Evolutionary conservation across 768 basidiomycete genomes (phyloP), one percentile per base, ranked within the genome.

Genomic region (Cyclocybe cylindracea): DNA sequence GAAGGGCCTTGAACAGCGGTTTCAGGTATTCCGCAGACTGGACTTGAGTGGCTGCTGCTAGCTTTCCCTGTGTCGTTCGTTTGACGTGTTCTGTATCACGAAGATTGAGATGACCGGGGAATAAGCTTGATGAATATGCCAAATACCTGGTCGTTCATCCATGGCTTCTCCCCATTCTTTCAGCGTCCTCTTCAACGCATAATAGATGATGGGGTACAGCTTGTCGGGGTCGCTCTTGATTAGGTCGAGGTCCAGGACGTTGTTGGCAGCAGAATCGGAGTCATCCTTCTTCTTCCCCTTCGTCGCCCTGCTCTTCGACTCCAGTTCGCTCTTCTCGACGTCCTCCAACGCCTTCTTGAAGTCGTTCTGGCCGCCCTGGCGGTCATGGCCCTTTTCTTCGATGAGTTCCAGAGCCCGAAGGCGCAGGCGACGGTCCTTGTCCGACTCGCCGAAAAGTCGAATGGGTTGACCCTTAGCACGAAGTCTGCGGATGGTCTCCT

Each of bases 151-250:
- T 62, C 97, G 79, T 55, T 92, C 90, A 48, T 91, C 92, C 89
- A 99, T 89, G 42, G 90, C 89, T 60, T 94, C 88, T 58, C 86
- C 95, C 97, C 97, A 99, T 64, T 99, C 97, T 61, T 94, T 94
- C 46, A 98, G 76, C 5, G 86, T 88, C 55, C 88, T 79, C 77
- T 98, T 98, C 51, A 98, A 73, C 1, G 94, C 92, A 66, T 94
- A 94, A 65, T 99, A 99, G 44, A 99, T 98, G 61, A 98, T 77
- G 0, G 97, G 97, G 65, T 99, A 98, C 29, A 98, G 74, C 70
- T 91, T 97, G 75, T 96, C 91, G 6, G 94, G 91, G 67, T 98
- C 92, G 13, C 83, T 84, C 77, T 94, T 96, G 63, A 98, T 67
- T 53, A 98, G 77, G 5, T 67, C 75, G 29, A 98, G 68, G 68